Evolutionary conservation across 2,329 filamentous ascomycete species (phyloP).

Genomic region (Aspergillus melleus): DNA sequence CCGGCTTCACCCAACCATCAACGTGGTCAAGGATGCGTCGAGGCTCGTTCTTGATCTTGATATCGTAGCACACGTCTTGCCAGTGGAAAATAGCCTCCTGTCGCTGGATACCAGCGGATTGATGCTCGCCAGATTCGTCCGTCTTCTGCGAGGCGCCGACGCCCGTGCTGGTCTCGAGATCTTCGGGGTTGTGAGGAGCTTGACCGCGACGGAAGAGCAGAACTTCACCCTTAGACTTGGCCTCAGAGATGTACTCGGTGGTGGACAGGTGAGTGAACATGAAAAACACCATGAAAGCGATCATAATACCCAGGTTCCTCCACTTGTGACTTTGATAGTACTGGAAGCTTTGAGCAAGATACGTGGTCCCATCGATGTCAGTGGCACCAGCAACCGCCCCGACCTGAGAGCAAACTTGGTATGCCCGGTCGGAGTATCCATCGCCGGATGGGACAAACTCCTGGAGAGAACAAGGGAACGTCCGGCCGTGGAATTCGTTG

Average conservation of each 20-base stretch:
- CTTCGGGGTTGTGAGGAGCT: constrained; percentile 45
- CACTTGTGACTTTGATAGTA: constrained; percentile 64
- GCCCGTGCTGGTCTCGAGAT: constrained; percentile 27
- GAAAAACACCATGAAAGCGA: constrained; percentile 64
- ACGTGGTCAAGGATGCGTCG: constrained; percentile 80
- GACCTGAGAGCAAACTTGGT: constrained; percentile 59
- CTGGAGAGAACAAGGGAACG: constrained; percentile 52
- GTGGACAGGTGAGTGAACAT: constrained; percentile 60
- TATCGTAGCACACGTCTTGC: constrained; percentile 80
- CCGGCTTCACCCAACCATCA: constrained; percentile 91
- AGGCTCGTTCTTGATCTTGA: constrained; percentile 73
- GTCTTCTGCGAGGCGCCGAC: constrained; percentile 35
- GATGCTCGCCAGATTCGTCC: constrained; percentile 21
- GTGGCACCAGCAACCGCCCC: constrained; percentile 57
- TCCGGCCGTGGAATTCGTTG: constrained; percentile 73
- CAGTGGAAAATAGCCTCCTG: constrained; percentile 83
- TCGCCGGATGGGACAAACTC: constrained; percentile 49
- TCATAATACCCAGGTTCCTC: constrained; percentile 68
- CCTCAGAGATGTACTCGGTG: constrained; percentile 62
- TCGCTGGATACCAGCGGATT: constrained; percentile 51
- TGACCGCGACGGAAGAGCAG: constrained; percentile 72
- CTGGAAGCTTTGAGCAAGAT: constrained; percentile 54
- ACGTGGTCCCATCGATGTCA: constrained; percentile 55
- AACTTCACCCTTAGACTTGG: constrained; percentile 74
- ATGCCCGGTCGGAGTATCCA: constrained; percentile 22